Base-by-base conservation (phyloP, 2,329 filamentous ascomycete species). In the Aspergillus ruber region DNA sequence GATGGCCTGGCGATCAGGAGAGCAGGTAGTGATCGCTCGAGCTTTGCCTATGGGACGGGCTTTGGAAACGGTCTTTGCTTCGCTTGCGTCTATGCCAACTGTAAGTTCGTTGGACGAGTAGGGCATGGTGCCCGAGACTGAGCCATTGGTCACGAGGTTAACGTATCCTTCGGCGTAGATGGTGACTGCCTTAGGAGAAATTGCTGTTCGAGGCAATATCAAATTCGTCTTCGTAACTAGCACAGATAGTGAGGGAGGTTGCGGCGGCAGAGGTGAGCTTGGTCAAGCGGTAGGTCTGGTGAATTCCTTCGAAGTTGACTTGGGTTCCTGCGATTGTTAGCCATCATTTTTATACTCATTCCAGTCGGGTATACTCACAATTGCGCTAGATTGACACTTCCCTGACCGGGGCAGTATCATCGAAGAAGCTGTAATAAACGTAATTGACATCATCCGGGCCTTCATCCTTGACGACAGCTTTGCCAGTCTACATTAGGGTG, bases 51-150 rank as follows among this genome's bases (percentile, higher is more conserved):
- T 49, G 40, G 61, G 63, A 44, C 79, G 76, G 10, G 74, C 66
- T 12, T 73, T 70, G 53, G 74, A 70, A 42, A 75, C 71, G 32
- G 73, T 69, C 41, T 73, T 72, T 8, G 83, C 82, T 43, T 75
- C 62, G 9, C 66, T 67, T 15, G 78, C 81, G 52, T 86, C 76
- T 38, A 87, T 71, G 5, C 73, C 65, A 50, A 83, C 71, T 44
- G 72, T 73, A 42, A 86, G 65, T 13, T 73, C 71, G 67, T 86
- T 85, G 59, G 79, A 82, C 45, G 73, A 67, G 67, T 78, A 86
- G 9, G 74, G 63, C 2, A 85, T 62, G 40, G 74, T 75, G 43
- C 78, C 81, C 8, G 75, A 64, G 32, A 86, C 73, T 36, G 75
- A 67, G 42, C 74, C 70, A 39, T 69, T 68, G 18, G 73, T 70